Conservation (phyloP, 2,329 filamentous ascomycete species). For the Pseudocercospora eumusae region DNA sequence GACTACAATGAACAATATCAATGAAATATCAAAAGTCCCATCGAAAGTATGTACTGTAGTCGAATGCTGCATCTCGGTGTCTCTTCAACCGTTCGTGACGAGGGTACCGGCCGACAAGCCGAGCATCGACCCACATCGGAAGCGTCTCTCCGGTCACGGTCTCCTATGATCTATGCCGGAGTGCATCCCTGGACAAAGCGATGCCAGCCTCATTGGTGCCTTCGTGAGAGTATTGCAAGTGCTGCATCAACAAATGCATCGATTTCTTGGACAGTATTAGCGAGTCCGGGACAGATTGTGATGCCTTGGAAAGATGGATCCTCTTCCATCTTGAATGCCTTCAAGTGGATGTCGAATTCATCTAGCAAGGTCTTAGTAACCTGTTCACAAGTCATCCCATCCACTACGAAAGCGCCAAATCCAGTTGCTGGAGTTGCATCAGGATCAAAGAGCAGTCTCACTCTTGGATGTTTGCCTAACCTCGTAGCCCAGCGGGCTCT, state of each 20-base stretch:
- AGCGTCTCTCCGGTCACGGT: background rate
- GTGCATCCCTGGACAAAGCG: background rate
- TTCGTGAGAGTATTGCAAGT: background rate
- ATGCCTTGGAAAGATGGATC: background rate
- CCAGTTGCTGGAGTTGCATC: background rate
- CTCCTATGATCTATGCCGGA: too few species aligned
- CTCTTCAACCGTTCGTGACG: background rate
- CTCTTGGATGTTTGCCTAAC: background rate
- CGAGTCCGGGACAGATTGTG: background rate
- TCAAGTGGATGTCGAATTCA: background rate
- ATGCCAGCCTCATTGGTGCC: background rate
- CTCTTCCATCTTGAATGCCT: slow-evolving; percentile 10
- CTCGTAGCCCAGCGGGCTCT: background rate
- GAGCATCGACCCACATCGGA: background rate
- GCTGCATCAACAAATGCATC: background rate
- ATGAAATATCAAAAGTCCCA: background rate
- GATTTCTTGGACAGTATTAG: background rate
- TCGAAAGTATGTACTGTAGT: background rate
- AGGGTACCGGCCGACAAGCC: background rate
- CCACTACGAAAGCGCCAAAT: background rate
- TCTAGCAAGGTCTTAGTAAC: background rate
- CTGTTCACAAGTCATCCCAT: background rate
- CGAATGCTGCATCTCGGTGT: background rate
- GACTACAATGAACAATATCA: background rate
- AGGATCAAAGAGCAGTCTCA: background rate